phyloP scores from a whole-genome alignment of 2,329 filamentous ascomycete genomes.

The Graphiopsis chlorocephala region DNA sequence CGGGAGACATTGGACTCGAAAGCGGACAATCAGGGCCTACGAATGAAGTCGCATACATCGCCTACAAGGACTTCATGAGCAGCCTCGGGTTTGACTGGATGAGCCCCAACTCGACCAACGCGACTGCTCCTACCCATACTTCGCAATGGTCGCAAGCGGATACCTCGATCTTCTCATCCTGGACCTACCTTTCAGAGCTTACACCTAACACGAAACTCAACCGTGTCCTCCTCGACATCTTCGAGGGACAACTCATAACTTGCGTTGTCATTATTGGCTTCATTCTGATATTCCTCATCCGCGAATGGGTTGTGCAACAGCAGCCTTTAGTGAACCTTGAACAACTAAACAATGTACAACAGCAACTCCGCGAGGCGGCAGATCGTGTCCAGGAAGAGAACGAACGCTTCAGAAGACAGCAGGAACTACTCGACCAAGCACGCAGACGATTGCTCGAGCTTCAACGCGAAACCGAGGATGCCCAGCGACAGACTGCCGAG shows the following conservation, averaged over 20 bases:
- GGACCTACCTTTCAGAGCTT: slow-evolving; percentile 53
- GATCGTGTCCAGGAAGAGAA: slow-evolving; percentile 31
- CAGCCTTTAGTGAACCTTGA: slow-evolving; percentile 77
- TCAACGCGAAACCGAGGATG: slow-evolving; percentile 22
- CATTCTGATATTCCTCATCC: slow-evolving; percentile 92
- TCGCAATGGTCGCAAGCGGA: slow-evolving; percentile 21
- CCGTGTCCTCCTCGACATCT: slow-evolving; percentile 71
- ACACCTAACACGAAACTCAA: slow-evolving; percentile 73
- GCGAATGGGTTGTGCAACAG: slow-evolving; percentile 98
- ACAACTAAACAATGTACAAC: slow-evolving; percentile 24
- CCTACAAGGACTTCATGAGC: neutral
- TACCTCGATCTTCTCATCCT: slow-evolving; percentile 31
- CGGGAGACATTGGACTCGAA: slow-evolving; percentile 9
- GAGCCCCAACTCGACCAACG: neutral
- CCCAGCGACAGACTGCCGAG: slow-evolving; percentile 18
- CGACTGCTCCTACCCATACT: neutral
- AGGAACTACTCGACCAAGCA: slow-evolving; percentile 30
- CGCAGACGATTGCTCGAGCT: slow-evolving; percentile 26
- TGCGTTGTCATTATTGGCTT: slow-evolving; percentile 88
- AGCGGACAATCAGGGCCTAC: neutral
- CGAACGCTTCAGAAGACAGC: slow-evolving; percentile 26
- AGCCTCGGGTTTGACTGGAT: neutral
- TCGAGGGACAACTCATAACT: slow-evolving; percentile 94
- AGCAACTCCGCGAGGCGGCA: slow-evolving; percentile 24
- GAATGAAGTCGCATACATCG: neutral